These are phyloP conservation scores for Mucor irregularis DNA, from an alignment of 371 early-diverging fungal genomes.

Conservation along the genomic window DNA sequence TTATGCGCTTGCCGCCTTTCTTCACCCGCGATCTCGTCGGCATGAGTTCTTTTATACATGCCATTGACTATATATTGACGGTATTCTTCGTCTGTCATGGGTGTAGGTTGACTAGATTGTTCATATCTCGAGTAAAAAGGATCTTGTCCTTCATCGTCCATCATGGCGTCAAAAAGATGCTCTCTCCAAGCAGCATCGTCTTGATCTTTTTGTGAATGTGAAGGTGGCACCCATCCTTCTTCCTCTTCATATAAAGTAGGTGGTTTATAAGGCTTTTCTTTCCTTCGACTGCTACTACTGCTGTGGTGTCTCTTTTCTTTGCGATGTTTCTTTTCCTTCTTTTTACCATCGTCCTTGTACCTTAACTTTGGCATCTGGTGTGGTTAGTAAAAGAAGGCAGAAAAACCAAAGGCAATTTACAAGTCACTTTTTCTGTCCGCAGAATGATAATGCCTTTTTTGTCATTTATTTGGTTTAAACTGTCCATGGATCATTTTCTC, in stretches of 20 bases:
- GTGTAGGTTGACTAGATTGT: background rate
- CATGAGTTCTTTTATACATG: conserved; percentile 36
- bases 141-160: conserved; percentile 48
- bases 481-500: no score
- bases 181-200: conserved; percentile 38
- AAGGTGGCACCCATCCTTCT: conserved; percentile 38
- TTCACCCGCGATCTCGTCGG: conserved; percentile 31
- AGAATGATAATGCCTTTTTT: no score
- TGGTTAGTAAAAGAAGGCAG: no score
- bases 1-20: conserved; percentile 22
- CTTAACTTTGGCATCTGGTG: conserved; percentile 15
- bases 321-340: background rate
- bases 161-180: conserved; percentile 48
- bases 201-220: conserved; percentile 10
- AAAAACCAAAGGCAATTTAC: no score
- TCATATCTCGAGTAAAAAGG: conserved; percentile 30
- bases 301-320: conserved; percentile 9
- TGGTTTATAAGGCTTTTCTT: conserved; percentile 17
- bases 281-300: conserved; percentile 2
- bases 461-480: no score
- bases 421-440: no score
- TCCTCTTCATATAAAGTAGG: conserved; percentile 36
- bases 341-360: conserved; percentile 6
- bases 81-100: conserved; percentile 49
- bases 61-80: conserved; percentile 41